Evolutionary conservation across 1,139 yeast genomes (phyloP).

Genomic region (Diutina ranongensis): DNA sequence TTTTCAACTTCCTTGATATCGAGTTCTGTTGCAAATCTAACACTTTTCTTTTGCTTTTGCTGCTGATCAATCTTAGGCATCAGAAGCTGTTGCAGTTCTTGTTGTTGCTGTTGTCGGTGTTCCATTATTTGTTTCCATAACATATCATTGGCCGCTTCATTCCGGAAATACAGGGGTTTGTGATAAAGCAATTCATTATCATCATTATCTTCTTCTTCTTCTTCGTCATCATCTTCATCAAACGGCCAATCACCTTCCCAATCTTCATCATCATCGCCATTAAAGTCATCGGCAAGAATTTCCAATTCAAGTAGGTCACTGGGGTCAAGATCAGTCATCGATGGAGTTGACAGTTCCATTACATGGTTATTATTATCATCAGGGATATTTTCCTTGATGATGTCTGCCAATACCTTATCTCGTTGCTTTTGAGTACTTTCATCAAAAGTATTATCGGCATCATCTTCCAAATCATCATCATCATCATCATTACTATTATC

Average conservation of each 20-base stretch:
- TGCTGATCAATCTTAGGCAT: slow-evolving; percentile 6
- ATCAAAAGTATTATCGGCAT: slow-evolving; percentile 1
- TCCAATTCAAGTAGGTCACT: slow-evolving; percentile 28
- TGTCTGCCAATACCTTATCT: slow-evolving; percentile 10
- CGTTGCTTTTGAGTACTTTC: slow-evolving; percentile 6
- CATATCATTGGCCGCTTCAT: slow-evolving; percentile 7
- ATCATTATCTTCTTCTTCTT: slow-evolving; percentile 15
- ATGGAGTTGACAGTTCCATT: slow-evolving; percentile 6
- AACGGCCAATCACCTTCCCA: slow-evolving; percentile 27
- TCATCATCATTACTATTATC: neutral
- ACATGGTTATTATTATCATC: slow-evolving; percentile 1
- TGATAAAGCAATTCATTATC: slow-evolving; percentile 15
- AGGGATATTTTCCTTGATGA: slow-evolving; percentile 12
- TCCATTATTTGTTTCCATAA: slow-evolving; percentile 18
- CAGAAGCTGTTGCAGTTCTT: slow-evolving; percentile 5
- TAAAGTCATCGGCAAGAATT: slow-evolving; percentile 41
- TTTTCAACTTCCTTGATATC: slow-evolving; percentile 52
- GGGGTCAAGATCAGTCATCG: slow-evolving; percentile 6
- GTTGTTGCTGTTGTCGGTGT: slow-evolving; percentile 13
- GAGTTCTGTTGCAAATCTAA: slow-evolving; percentile 38
- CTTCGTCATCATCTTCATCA: slow-evolving; percentile 21
- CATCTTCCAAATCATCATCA: neutral
- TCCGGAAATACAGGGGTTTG: slow-evolving; percentile 7
- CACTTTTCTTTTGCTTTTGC: slow-evolving; percentile 25
- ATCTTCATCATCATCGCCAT: slow-evolving; percentile 23